These are phyloP conservation scores for Chlamydomonas sp. DNA, from an alignment of 139 green algal species.

Conservation along the genomic window DNA sequence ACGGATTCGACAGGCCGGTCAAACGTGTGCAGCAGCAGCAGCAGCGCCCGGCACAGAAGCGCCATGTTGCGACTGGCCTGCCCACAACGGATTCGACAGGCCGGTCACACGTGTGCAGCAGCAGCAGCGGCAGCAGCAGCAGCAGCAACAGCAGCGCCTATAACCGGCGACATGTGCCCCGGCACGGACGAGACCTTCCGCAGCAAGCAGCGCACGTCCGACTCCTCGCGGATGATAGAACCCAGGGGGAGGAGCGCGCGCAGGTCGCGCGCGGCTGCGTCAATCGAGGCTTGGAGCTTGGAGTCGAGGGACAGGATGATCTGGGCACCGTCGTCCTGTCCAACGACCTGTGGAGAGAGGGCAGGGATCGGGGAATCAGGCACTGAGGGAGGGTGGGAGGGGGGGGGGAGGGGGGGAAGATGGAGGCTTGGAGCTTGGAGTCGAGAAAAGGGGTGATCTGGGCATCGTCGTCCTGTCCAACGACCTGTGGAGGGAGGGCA, in stretches of 20 bases:
- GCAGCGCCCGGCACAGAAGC: too few relatives aligned
- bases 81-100: too few relatives aligned
- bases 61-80: too few relatives aligned
- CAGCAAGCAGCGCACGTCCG: constrained; percentile 15
- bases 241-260: constrained; percentile 16
- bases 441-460: too few relatives aligned
- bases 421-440: too few relatives aligned
- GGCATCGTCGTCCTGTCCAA: too few relatives aligned
- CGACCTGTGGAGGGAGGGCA: too few relatives aligned
- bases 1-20: too few relatives aligned
- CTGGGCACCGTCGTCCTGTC: neutral
- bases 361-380: neutral
- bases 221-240: constrained; percentile 17
- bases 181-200: neutral
- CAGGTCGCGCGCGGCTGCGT: constrained; percentile 9
- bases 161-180: neutral
- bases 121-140: neutral
- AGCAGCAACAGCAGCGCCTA: neutral
- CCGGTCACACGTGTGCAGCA: neutral
- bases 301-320: constrained; percentile 10
- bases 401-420: too few relatives aligned
- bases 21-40: too few relatives aligned
- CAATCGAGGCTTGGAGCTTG: constrained; percentile 15
- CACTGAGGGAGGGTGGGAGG: too few relatives aligned
- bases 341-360: neutral